A percentile compares a stretch with the other conserved stretches of the same genome.
Evolutionary conservation across 345 rosid species (phyloP).

Genomic region (Lepidium didymum): DNA sequence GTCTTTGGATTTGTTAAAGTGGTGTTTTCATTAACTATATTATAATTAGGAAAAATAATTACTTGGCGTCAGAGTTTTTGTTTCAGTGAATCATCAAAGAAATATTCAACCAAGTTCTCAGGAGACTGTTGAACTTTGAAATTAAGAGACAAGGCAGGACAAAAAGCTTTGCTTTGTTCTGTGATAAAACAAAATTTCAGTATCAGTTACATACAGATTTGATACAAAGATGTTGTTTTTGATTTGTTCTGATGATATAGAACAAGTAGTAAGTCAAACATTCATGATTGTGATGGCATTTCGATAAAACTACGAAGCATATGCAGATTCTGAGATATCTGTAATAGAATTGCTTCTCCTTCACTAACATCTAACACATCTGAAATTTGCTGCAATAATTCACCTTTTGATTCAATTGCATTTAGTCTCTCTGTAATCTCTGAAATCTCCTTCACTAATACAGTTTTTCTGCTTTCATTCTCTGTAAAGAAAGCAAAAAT

Average conservation of each 20-base stretch:
- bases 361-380: constrained; percentile 26
- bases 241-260: constrained; percentile 8
- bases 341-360: constrained; percentile 34
- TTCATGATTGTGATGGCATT: constrained; percentile 26
- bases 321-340: constrained; percentile 39
- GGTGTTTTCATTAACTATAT: background rate
- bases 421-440: constrained; percentile 35
- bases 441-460: constrained; percentile 27
- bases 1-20: constrained; percentile 13
- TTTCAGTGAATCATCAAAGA: constrained; percentile 6
- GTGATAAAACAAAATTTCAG: constrained; percentile 2
- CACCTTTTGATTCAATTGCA: constrained; percentile 40
- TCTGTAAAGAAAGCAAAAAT: constrained; percentile 2
- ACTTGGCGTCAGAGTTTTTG: background rate
- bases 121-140: background rate
- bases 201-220: constrained; percentile 17
- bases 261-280: background rate
- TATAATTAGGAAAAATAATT: background rate
- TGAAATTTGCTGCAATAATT: constrained; percentile 25
- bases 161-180: constrained; percentile 8
- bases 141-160: background rate
- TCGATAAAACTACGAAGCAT: constrained; percentile 38
- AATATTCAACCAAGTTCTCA: background rate
- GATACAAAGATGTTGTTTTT: constrained; percentile 17
- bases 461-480: constrained; percentile 17